phyloP scores from a whole-genome alignment of 805 yeast species.

The Starmerella apis region DNA sequence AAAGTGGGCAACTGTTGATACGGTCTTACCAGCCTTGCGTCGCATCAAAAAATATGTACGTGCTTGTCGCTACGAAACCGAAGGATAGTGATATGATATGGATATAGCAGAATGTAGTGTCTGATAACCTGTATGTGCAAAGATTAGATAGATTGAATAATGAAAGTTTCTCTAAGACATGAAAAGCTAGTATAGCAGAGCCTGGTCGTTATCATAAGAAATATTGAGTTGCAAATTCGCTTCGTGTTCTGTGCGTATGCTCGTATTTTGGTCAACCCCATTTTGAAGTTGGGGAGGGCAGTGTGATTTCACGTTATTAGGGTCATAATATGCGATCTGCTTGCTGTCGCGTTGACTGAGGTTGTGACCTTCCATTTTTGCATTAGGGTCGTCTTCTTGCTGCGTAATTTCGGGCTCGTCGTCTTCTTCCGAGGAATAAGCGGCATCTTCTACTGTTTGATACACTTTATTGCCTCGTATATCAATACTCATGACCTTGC shows the following conservation, averaged over 20 bases:
- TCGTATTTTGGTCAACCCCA: conserved; percentile 1
- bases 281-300: neutral
- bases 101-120: neutral
- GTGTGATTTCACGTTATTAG: conserved; percentile 3
- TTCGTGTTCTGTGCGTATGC: neutral
- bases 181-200: neutral
- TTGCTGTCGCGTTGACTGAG: conserved; percentile 2
- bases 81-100: too few species aligned
- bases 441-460: conserved; percentile 41
- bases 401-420: neutral
- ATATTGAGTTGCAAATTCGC: neutral
- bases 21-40: too few species aligned
- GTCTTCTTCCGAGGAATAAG: conserved; percentile 23
- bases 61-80: too few species aligned
- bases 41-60: too few species aligned
- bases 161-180: neutral
- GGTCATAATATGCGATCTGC: conserved; percentile 3
- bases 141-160: too few species aligned
- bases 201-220: conserved; percentile 1
- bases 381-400: neutral
- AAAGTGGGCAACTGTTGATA: too few species aligned
- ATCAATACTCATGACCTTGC: conserved; percentile 63
- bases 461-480: conserved; percentile 71
- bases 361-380: too few species aligned
- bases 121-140: too few species aligned